phyloP scores from a whole-genome alignment of 2,329 filamentous ascomycete species.

The Scytalidium lignicola region DNA sequence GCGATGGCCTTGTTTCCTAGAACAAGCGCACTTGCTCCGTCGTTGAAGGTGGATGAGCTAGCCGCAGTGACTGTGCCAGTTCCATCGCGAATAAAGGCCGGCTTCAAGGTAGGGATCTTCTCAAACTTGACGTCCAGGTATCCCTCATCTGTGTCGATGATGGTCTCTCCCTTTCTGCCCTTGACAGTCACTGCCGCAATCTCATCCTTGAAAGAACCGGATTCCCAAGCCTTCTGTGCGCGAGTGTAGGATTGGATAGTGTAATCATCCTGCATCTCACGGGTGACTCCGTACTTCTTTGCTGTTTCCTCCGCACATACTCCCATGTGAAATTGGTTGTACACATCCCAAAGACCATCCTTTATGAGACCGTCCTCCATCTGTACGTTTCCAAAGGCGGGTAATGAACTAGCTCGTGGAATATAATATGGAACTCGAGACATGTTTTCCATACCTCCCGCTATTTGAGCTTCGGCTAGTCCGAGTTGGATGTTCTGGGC shows the following conservation, averaged over 20 bases:
- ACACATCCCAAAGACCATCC: slow-evolving; percentile 93
- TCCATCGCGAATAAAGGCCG: slow-evolving; percentile 82
- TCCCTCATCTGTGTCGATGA: slow-evolving; percentile 81
- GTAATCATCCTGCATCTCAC: slow-evolving; percentile 87
- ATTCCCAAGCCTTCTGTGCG: slow-evolving; percentile 84
- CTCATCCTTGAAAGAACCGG: slow-evolving; percentile 79
- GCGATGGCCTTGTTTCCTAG: slow-evolving; percentile 77
- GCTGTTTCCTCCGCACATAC: slow-evolving; percentile 93
- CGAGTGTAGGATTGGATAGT: slow-evolving; percentile 85
- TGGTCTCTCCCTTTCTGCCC: slow-evolving; percentile 73
- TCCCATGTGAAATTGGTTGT: slow-evolving; percentile 97
- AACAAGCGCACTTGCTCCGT: slow-evolving; percentile 87
- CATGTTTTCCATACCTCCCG: slow-evolving; percentile 99
- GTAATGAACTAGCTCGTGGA: slow-evolving; percentile 72
- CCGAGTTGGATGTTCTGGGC: slow-evolving; percentile 94
- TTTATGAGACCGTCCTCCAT: slow-evolving; percentile 90
- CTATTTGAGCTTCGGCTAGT: slow-evolving; percentile 79
- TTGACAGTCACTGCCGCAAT: slow-evolving; percentile 84
- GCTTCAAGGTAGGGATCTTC: slow-evolving; percentile 81
- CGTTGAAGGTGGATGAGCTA: slow-evolving; percentile 90
- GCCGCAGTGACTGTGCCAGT: slow-evolving; percentile 90
- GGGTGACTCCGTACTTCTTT: slow-evolving; percentile 74
- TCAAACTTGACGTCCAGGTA: slow-evolving; percentile 83
- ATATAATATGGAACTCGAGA: slow-evolving; percentile 88
- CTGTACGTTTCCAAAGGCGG: slow-evolving; percentile 80